Conservation (phyloP, 805 yeast species). For the Yamadazyma insecticola region DNA sequence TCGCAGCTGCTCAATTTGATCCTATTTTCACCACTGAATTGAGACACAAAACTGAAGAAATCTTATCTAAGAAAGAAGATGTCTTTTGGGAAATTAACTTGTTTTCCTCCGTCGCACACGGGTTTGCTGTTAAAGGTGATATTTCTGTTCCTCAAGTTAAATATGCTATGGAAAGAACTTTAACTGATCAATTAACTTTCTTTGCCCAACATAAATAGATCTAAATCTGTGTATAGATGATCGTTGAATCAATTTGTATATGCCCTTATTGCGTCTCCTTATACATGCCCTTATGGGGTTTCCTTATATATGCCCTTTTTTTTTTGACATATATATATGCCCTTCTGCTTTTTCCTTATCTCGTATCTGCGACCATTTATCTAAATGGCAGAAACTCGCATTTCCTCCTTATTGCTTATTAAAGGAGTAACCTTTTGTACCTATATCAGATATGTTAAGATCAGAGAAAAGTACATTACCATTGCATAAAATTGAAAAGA, state of each 20-base stretch:
- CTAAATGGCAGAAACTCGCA: too few species aligned
- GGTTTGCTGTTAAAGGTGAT: slow-evolving; percentile 81
- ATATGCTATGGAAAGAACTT: slow-evolving; percentile 66
- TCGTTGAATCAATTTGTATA: background rate
- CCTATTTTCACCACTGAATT: slow-evolving; percentile 55
- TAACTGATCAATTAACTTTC: slow-evolving; percentile 39
- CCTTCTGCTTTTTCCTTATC: too few species aligned
- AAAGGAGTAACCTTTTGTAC: too few species aligned
- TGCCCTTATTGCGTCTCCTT: too few species aligned
- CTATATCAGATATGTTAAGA: too few species aligned
- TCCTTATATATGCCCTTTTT: too few species aligned
- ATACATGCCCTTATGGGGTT: too few species aligned
- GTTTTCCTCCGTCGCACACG: slow-evolving; percentile 66
- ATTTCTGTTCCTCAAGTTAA: slow-evolving; percentile 43
- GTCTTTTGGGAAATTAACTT: slow-evolving; percentile 56
- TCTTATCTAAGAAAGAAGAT: slow-evolving; percentile 39
- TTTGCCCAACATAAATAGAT: slow-evolving; percentile 7
- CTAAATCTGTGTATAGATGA: background rate
- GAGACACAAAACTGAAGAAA: slow-evolving; percentile 58
- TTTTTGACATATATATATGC: too few species aligned
- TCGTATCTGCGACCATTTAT: too few species aligned
- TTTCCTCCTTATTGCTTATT: too few species aligned
- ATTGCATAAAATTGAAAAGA: too few species aligned
- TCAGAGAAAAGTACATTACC: too few species aligned
- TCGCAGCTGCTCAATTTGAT: slow-evolving; percentile 76